These are phyloP conservation scores for Geoglossum cookeanum DNA, from an alignment of 2,329 filamentous ascomycete species.

Conservation along the genomic window DNA sequence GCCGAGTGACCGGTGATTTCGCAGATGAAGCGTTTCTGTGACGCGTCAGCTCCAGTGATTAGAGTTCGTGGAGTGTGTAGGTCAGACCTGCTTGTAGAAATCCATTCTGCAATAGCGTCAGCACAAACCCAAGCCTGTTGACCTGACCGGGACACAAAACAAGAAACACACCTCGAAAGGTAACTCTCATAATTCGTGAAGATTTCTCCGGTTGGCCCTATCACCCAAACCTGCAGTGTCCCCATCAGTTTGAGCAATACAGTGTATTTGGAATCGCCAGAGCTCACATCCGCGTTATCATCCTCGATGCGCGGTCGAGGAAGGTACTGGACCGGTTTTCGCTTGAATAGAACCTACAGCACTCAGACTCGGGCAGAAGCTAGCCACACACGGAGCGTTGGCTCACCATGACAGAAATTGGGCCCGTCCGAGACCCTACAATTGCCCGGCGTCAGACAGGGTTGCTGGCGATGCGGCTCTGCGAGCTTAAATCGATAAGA, in stretches of 20 bases:
- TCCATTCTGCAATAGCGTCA: conserved; percentile 49
- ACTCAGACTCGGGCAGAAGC: conserved; percentile 5
- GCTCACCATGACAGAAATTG: conserved; percentile 2
- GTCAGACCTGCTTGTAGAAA: conserved; percentile 71
- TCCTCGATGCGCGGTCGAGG: conserved; percentile 53
- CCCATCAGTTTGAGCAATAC: conserved; percentile 15
- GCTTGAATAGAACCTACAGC: conserved; percentile 75
- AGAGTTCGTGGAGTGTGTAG: neutral
- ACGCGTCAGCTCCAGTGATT: neutral
- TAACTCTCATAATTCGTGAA: conserved; percentile 83
- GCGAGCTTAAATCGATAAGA: conserved; percentile 3
- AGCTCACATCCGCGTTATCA: conserved; percentile 62
- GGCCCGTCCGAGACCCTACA: neutral
- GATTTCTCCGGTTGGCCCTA: conserved; percentile 74
- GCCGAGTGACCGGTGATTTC: conserved; percentile 88
- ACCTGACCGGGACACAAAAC: neutral
- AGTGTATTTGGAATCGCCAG: conserved; percentile 7
- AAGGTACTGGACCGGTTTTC: conserved; percentile 78
- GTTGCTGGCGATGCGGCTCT: neutral
- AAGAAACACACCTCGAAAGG: conserved; percentile 46
- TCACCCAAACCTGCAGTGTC: conserved; percentile 64
- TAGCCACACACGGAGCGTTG: neutral
- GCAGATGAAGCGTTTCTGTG: conserved; percentile 73
- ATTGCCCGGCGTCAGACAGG: neutral
- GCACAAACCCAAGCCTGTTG: conserved; percentile 8